A percentile compares a stretch with the other conserved stretches of the same genome.
phyloP scores from a whole-genome alignment of 768 basidiomycete species.

The Boletus sp. region DNA sequence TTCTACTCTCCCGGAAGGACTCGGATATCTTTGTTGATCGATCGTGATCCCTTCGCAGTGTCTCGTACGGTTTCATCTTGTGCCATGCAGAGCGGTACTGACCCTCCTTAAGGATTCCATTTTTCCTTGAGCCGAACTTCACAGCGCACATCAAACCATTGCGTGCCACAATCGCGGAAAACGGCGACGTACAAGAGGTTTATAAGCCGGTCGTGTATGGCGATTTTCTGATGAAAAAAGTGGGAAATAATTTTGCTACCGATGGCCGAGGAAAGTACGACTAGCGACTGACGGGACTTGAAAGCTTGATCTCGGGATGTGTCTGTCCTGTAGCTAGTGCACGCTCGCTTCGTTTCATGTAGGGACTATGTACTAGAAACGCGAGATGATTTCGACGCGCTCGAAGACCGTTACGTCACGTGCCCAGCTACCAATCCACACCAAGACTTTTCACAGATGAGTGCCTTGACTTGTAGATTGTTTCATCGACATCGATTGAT shows the following conservation, averaged over 20 bases:
- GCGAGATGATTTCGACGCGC: not conserved
- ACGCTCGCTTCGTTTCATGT: too few relatives aligned
- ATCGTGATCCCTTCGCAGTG: conserved; percentile 37
- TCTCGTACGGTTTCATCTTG: conserved; percentile 55
- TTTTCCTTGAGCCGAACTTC: conserved; percentile 94
- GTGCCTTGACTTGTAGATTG: conserved; percentile 17
- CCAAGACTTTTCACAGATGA: conserved; percentile 11
- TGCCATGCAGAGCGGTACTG: not conserved
- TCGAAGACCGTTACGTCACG: conserved; percentile 22
- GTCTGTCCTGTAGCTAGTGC: too few relatives aligned
- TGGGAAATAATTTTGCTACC: conserved; percentile 65
- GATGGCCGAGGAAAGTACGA: conserved; percentile 38
- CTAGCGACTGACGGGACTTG: not conserved
- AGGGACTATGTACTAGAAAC: too few relatives aligned
- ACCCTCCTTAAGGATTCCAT: conserved; percentile 61
- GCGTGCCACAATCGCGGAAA: conserved; percentile 40
- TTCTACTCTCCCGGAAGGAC: not conserved
- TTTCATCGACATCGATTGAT: conserved; percentile 27
- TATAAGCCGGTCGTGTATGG: conserved; percentile 67
- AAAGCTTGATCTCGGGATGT: too few relatives aligned
- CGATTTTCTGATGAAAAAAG: conserved; percentile 72
- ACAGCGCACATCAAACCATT: conserved; percentile 67
- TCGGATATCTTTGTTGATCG: not conserved
- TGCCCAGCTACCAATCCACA: conserved; percentile 12
- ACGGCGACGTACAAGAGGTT: conserved; percentile 24